Evolutionary conservation across 1,284 basidiomycete genomes (phyloP), one percentile per base, ranked within the genome.

Genomic region (Neonothopanus nambi): DNA sequence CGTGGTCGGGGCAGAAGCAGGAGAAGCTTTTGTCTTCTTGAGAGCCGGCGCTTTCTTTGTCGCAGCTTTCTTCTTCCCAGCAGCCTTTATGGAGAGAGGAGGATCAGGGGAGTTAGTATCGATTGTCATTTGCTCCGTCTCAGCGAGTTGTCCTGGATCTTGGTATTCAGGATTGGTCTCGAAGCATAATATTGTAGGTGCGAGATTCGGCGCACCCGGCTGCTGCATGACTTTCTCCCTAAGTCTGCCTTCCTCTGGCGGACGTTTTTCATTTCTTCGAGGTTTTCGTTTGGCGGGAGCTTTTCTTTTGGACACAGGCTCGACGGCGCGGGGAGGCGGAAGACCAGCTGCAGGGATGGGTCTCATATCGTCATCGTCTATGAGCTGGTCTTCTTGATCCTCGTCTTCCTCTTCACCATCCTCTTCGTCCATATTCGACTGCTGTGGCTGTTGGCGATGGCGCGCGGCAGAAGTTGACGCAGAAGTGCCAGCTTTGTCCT

Each of bases 301-400:
- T 17, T 41, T 41, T n/a, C 23, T 30, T 42, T 37, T 47, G 5
- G 41, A 5, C 11, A 42, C 20, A 12, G 54, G 48, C 26, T 42
- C 20, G 40, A 37, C 21, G 40, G 23, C 30, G 20, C 67, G 69
- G 13, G 64, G 62, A 47, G 71, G 62, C 56, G 66, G 57, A 44
- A 67, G 39, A 43, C 35, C 43, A 46, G 41, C 38, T 18, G 51
- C 35, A 33, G 46, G 42, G 39, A 45, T 46, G 38, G 56, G 56
- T 33, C 30, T 33, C 30, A 33, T 33, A 50, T 81, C 78, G 52
- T 85, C 84, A 59, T 89, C 87, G 67, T 90, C 87, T 60, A 87
- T 84, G 59, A 89, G 78, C 61, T 88, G 83, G 71, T 89, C 87
- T 67, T 88, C 86, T 64, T 90, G 85, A 3, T 87, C 87, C 41